Percentiles rank a stretch among this genome's conserved stretches.
Conservation (phyloP, 2,329 filamentous ascomycete genomes). For the Zasmidium cellare region DNA sequence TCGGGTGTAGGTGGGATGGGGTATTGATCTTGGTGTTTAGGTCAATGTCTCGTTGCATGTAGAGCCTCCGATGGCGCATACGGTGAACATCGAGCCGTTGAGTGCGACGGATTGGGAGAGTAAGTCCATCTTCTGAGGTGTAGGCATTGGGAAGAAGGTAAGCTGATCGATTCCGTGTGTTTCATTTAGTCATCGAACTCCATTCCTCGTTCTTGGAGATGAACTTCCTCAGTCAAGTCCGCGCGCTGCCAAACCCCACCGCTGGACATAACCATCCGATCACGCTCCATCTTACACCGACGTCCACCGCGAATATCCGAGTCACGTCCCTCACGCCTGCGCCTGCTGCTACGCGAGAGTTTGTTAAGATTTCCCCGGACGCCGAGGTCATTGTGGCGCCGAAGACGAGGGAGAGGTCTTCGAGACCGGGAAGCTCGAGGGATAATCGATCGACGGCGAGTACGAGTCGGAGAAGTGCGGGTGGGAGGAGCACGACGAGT, state of each 20-base stretch:
- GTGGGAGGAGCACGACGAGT: slow-evolving; percentile 70
- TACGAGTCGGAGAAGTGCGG: slow-evolving; percentile 71
- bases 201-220: slow-evolving; percentile 94
- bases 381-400: slow-evolving; percentile 97
- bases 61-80: slow-evolving; percentile 87
- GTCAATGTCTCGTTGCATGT: slow-evolving; percentile 71
- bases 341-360: slow-evolving; percentile 66
- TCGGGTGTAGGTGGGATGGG: slow-evolving; percentile 36
- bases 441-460: slow-evolving; percentile 80
- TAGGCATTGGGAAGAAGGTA: neutral
- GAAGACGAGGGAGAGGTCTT: slow-evolving; percentile 66
- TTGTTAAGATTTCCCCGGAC: slow-evolving; percentile 90
- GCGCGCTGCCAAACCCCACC: slow-evolving; percentile 82
- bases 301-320: slow-evolving; percentile 88
- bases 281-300: slow-evolving; percentile 90
- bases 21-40: slow-evolving; percentile 38
- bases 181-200: slow-evolving; percentile 76
- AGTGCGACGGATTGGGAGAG: slow-evolving; percentile 97
- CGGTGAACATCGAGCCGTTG: slow-evolving; percentile 92
- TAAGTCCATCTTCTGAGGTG: slow-evolving; percentile 33
- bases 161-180: neutral
- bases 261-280: slow-evolving; percentile 69
- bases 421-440: slow-evolving; percentile 61
- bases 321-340: slow-evolving; percentile 80
- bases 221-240: slow-evolving; percentile 89